phyloP scores from a whole-genome alignment of 2,329 filamentous ascomycete genomes.

The Aureobasidium leucospermi region DNA sequence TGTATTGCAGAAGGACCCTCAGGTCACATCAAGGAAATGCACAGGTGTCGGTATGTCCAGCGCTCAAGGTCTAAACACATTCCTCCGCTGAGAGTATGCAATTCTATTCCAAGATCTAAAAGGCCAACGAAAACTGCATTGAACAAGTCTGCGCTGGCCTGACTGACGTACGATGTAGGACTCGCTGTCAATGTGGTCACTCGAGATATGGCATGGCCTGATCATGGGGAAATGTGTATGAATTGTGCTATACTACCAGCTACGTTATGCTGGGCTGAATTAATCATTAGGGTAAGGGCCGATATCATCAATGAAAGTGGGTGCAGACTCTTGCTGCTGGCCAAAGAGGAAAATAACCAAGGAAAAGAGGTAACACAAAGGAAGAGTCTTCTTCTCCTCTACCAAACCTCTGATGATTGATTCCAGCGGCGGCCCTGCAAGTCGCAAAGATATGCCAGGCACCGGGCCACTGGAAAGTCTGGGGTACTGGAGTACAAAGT shows the following conservation, averaged over 20 bases:
- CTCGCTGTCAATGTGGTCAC: too few species aligned
- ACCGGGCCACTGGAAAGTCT: slow-evolving; percentile 3
- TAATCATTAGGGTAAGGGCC: not conserved
- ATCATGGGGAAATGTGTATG: too few species aligned
- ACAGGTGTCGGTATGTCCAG: too few species aligned
- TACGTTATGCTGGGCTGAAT: not conserved
- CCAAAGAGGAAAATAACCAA: not conserved
- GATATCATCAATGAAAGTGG: not conserved
- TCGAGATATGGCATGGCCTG: too few species aligned
- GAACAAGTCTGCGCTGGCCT: too few species aligned
- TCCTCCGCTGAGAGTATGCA: too few species aligned
- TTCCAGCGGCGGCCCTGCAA: not conserved
- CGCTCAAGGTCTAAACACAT: too few species aligned
- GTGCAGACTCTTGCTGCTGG: not conserved
- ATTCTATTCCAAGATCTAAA: too few species aligned
- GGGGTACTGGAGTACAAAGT: slow-evolving; percentile 3
- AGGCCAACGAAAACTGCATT: too few species aligned
- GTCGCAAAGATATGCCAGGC: not conserved
- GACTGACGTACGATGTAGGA: too few species aligned
- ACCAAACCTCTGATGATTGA: not conserved
- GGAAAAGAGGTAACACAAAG: not conserved
- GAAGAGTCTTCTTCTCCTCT: not conserved
- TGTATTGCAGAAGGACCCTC: too few species aligned
- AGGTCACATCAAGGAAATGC: too few species aligned
- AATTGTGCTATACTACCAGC: not conserved